phyloP scores from a whole-genome alignment of 2,329 filamentous ascomycete species.

The Cryphonectria parasitica region DNA sequence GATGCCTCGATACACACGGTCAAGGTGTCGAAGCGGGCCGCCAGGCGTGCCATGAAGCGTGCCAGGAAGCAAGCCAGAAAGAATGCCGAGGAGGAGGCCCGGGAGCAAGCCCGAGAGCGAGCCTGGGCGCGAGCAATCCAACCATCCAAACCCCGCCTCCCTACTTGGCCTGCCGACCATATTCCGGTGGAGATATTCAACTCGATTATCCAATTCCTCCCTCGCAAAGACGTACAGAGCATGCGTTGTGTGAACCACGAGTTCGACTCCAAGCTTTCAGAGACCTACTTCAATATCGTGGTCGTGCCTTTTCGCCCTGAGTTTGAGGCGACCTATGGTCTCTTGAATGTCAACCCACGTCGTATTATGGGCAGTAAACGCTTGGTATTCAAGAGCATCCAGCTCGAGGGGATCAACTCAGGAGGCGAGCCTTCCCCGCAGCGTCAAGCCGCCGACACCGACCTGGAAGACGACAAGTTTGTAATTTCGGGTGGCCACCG shows the following conservation, averaged over 20 bases:
- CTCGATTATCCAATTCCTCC: conserved; percentile 57
- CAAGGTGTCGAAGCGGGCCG: not conserved
- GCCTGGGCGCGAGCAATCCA: no score
- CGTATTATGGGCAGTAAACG: conserved; percentile 24
- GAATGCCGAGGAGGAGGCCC: not conserved
- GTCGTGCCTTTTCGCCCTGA: conserved; percentile 69
- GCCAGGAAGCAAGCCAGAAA: not conserved
- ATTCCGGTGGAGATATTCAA: conserved; percentile 68
- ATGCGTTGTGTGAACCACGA: conserved; percentile 65
- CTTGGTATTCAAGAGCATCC: conserved; percentile 32
- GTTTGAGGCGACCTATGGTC: conserved; percentile 43
- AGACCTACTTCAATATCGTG: conserved; percentile 61
- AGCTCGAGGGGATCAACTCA: conserved; percentile 1
- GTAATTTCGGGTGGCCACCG: conserved; percentile 56
- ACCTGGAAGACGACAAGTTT: conserved; percentile 33
- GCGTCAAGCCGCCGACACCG: no score
- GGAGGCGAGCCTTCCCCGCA: not conserved
- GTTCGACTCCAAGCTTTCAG: conserved; percentile 42
- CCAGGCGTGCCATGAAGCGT: not conserved
- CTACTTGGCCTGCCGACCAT: conserved; percentile 38
- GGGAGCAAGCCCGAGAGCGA: not conserved
- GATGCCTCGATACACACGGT: not conserved
- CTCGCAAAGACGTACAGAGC: conserved; percentile 60
- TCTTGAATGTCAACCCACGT: conserved; percentile 43
- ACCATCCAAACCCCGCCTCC: no score